Evolutionary conservation across 768 basidiomycete species (phyloP).

Genomic region (Calocera cornea): DNA sequence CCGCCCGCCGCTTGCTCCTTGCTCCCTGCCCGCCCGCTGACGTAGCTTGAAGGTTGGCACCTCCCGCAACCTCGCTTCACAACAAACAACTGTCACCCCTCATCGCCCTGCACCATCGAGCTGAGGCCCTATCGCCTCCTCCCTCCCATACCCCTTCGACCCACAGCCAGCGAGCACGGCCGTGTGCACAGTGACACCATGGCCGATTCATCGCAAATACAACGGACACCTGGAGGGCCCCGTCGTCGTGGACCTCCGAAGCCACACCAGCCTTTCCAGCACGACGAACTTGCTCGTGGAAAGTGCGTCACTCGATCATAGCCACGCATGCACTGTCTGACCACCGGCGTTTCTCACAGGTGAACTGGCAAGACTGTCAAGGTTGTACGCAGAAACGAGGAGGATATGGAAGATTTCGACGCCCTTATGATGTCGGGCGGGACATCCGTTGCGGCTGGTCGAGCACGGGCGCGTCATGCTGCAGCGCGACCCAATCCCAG

Average conservation of each 20-base stretch:
- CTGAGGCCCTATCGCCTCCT: not conserved
- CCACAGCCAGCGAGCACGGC: not conserved
- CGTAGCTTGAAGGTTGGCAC: too few relatives aligned
- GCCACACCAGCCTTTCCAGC: not conserved
- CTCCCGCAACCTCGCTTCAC: too few relatives aligned
- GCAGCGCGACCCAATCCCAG: not conserved
- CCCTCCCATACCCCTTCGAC: not conserved
- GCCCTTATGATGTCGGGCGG: not conserved
- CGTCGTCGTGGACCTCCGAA: not conserved
- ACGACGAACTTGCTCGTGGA: conserved; percentile 1
- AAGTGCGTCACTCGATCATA: not conserved
- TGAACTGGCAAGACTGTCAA: not conserved
- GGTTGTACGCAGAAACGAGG: not conserved
- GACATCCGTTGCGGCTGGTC: not conserved
- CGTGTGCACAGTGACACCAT: not conserved
- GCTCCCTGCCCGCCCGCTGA: too few relatives aligned
- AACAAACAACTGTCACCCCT: too few relatives aligned
- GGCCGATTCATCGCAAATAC: conserved; percentile 1
- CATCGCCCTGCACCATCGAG: too few relatives aligned
- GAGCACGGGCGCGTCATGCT: not conserved
- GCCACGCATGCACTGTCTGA: not conserved
- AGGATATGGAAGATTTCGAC: conserved; percentile 2
- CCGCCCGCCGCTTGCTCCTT: too few relatives aligned
- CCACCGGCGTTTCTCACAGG: not conserved
- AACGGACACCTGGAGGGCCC: not conserved